Evolutionary conservation across 306 rosid genomes (phyloP), one percentile per base, ranked within the genome.

Genomic region (Lablab purpureus): DNA sequence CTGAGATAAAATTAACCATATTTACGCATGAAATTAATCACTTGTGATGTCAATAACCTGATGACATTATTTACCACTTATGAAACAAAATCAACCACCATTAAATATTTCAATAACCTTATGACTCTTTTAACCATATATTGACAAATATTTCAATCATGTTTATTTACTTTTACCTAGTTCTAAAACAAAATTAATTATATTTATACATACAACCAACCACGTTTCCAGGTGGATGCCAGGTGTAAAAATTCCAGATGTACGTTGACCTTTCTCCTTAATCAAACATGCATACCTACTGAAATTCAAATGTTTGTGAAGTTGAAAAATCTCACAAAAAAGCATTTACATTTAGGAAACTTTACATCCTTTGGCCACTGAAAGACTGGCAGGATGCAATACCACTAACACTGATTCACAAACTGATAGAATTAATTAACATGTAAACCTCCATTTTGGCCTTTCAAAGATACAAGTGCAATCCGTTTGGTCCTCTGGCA

Each of bases 391-490:
- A 47, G 14, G 23, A 27, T 49, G 64, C 21, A 51, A 0, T 51
- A 25, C 25, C 1, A 63, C 17, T 36, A 37, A 19, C 45, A 37
- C 9, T 63, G 27, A 73, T 73, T 63, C 60, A 37, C 40, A 40
- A 34, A 70, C 51, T 45, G 56, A 71, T 25, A 47, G 51, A 47
- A 80, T 6, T 40, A 47, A 80, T 6, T 40, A 73, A 21, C 64
- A 27, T 11, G 30, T 28, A 56, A 45, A 32, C 71, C 46, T 30
- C 62, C 18, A 58, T 30, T 58, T 45, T 43, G 34, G 11, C 30
- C 45, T 14, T 77, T 8, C 67, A 52, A 50, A 52, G 41, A n/a
- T 23, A 50, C 58, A n/a, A 23, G 32, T 54, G 10, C 12, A 46
- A 32, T 36, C 37, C 19, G 62, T 47, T 49, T 21, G 64, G 21